A percentile compares a stretch with the other conserved stretches of the same genome.
phyloP scores from a whole-genome alignment of 164 flowering plant genomes.

The Nelumbo lutea region DNA sequence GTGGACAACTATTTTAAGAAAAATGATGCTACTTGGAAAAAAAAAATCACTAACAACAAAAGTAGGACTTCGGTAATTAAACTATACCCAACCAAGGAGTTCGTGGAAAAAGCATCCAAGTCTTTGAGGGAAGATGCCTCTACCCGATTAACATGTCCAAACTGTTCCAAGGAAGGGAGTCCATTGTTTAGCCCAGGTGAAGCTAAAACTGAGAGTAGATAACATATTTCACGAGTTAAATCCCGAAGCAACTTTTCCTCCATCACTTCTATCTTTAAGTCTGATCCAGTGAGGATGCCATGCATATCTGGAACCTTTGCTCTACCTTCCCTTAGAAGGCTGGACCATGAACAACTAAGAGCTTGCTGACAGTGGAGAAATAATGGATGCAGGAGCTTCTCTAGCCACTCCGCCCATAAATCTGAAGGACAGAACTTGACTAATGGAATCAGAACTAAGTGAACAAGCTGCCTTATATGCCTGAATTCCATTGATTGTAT shows the following conservation, averaged over 20 bases:
- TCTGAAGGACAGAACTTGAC: slow-evolving; percentile 73
- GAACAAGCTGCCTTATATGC: slow-evolving; percentile 85
- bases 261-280: slow-evolving; percentile 88
- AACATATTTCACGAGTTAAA: slow-evolving; percentile 82
- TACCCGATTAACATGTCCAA: slow-evolving; percentile 48
- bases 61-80: background rate
- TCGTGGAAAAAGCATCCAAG: slow-evolving; percentile 58
- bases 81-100: slow-evolving; percentile 74
- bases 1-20: slow-evolving; percentile 12
- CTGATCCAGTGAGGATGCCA: slow-evolving; percentile 49
- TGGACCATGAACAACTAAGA: slow-evolving; percentile 76
- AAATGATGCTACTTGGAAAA: background rate
- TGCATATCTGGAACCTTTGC: slow-evolving; percentile 82
- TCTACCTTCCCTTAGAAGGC: slow-evolving; percentile 78
- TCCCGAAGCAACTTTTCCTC: slow-evolving; percentile 89
- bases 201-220: slow-evolving; percentile 67
- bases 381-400: slow-evolving; percentile 69
- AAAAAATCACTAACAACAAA: background rate
- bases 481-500: slow-evolving; percentile 90
- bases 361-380: slow-evolving; percentile 62
- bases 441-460: slow-evolving; percentile 57
- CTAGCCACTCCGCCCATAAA: slow-evolving; percentile 78
- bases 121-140: slow-evolving; percentile 56
- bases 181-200: slow-evolving; percentile 67
- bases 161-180: slow-evolving; percentile 68